Percentiles rank a stretch among this genome's conserved stretches.
Conservation (phyloP, 768 basidiomycete species). For the Dentipellis fragilis region DNA sequence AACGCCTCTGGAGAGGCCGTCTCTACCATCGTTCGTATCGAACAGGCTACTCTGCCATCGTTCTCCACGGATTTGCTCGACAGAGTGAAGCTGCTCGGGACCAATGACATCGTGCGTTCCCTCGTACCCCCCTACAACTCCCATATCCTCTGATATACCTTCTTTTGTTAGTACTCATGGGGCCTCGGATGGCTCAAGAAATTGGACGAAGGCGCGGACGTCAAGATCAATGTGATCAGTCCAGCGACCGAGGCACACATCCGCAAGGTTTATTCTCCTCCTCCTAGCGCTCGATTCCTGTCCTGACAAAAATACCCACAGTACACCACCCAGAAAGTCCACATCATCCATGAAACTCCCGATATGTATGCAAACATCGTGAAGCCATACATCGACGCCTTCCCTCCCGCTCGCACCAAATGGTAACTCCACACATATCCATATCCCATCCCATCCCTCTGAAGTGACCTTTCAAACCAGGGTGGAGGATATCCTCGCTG, state of each 20-base stretch:
- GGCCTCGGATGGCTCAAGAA: constrained; percentile 57
- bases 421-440: constrained; percentile 44
- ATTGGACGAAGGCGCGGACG: constrained; percentile 40
- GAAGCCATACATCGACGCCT: constrained; percentile 65
- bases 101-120: constrained; percentile 56
- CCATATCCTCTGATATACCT: neutral
- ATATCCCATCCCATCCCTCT: no score
- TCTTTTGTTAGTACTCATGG: constrained; percentile 62
- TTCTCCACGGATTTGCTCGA: constrained; percentile 31
- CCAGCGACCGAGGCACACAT: constrained; percentile 90
- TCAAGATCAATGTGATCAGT: constrained; percentile 77
- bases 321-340: constrained; percentile 66
- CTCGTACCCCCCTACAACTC: constrained; percentile 5
- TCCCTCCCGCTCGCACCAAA: constrained; percentile 68
- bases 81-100: constrained; percentile 38
- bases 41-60: constrained; percentile 60
- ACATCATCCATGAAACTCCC: constrained; percentile 80
- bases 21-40: constrained; percentile 65
- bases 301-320: constrained; percentile 17
- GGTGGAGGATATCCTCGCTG: constrained; percentile 78
- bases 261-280: constrained; percentile 44
- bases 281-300: neutral
- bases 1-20: neutral
- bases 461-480: no score
- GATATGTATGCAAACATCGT: constrained; percentile 62